Evolutionary conservation across 1,139 yeast species (phyloP), one percentile per base, ranked within the genome.

Genomic region (Pichia sp.): DNA sequence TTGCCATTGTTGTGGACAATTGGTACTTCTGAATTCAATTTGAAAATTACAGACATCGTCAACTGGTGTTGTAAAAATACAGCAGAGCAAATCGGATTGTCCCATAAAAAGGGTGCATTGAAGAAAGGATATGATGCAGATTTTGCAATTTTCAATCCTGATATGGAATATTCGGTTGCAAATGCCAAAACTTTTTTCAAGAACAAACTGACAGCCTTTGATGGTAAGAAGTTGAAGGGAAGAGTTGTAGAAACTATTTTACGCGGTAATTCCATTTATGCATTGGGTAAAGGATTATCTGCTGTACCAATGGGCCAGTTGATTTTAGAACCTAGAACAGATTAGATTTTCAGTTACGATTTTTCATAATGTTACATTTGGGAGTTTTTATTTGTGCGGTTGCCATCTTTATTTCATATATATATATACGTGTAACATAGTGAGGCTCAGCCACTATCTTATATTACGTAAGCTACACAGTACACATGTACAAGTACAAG

Each of bases 141-240:
- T 64, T 77, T 90, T 53, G 79, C 84, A 40, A 69, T 90, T 6
- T 86, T 88, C 60, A 94, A 90, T 61, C 79, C 86, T 7, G 67
- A 71, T 10, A 71, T 69, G 9, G 62, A 60, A 40, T 83, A 82
- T 62, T 62, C 62, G 3, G 74, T 88, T 40, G 69, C 71, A 23
- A 83, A 85, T 61, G 67, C 71, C 29, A 71, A 75, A 44, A 73
- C 86, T 33, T 77, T 64, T 54, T 90, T 85, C 70, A 88, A 86
- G 57, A 88, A 90, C 67, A 88, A 88, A 62, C 64, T 87, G 48
- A 84, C 95, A 2, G 95, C 96, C 0, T 90, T 86, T 61, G 72
- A 85, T 56, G 95, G 95, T 4, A 71, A 70, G 65, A 62, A 69
- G 44, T 71, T 88, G 46, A 66, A 64, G 42, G 97, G 97, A 27